Evolutionary conservation across 2,329 filamentous ascomycete species (phyloP).

Genomic region (Hypoxylon sp.): DNA sequence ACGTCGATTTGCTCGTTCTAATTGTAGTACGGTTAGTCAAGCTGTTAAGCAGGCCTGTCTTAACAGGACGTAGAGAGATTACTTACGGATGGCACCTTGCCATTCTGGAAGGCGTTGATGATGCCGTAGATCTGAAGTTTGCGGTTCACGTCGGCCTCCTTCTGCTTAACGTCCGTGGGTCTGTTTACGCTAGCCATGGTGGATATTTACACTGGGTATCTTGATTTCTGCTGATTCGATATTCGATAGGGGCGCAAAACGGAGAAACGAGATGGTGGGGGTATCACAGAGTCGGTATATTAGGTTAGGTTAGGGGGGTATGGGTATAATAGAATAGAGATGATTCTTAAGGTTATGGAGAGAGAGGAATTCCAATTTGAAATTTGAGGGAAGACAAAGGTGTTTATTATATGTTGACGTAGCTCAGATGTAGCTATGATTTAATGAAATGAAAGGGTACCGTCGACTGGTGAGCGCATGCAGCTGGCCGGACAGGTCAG

Average conservation of each 20-base stretch:
- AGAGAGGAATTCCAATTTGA: slow-evolving; percentile 11
- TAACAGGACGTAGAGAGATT: neutral
- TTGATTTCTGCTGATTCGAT: slow-evolving; percentile 22
- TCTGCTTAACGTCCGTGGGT: slow-evolving; percentile 77
- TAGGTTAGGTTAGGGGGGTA: slow-evolving; percentile 14
- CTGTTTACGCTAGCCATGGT: slow-evolving; percentile 70
- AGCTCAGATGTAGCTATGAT: slow-evolving; percentile 36
- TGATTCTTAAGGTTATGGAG: slow-evolving; percentile 14
- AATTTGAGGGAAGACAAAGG: slow-evolving; percentile 30
- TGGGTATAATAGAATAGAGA: slow-evolving; percentile 25
- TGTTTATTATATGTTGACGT: slow-evolving; percentile 41
- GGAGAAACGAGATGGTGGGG: slow-evolving; percentile 10
- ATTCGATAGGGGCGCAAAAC: slow-evolving; percentile 5
- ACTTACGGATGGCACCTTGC: slow-evolving; percentile 90
- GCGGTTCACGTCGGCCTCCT: slow-evolving; percentile 88
- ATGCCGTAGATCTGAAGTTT: slow-evolving; percentile 98
- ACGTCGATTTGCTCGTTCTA: slow-evolving; percentile 97
- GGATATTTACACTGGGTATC: slow-evolving; percentile 21
- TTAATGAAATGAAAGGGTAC: slow-evolving; percentile 24
- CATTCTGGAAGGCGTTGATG: slow-evolving; percentile 82
- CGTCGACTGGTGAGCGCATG: slow-evolving; percentile 28
- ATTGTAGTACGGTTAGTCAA: slow-evolving; percentile 23
- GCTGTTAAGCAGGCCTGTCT: neutral
- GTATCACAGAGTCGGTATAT: slow-evolving; percentile 25
- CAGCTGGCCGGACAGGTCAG: slow-evolving; percentile 17